Conservation (phyloP, 306 rosid species). For the Datisca glomerata region DNA sequence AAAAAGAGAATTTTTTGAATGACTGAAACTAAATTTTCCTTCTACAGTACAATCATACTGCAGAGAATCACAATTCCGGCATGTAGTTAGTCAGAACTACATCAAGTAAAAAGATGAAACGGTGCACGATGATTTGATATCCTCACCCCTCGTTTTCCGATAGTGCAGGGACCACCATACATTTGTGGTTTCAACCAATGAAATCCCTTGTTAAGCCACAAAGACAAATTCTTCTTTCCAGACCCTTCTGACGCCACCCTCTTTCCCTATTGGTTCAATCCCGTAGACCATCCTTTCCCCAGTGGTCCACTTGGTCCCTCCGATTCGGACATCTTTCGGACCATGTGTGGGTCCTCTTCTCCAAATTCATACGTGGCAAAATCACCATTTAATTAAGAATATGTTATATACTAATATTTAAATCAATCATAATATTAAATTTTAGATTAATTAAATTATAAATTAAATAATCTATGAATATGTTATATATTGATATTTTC, state of each 20-base stretch:
- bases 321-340: no score
- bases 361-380: no score
- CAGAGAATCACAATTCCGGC: no score
- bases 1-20: no score
- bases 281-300: constrained; percentile 12
- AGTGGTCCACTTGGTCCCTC: constrained; percentile 13
- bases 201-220: constrained; percentile 11
- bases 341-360: not conserved
- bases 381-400: no score
- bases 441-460: no score
- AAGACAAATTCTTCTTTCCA: constrained; percentile 7
- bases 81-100: not conserved
- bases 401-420: no score
- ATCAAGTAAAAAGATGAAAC: not conserved
- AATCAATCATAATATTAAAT: no score
- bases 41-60: no score
- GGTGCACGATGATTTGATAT: not conserved
- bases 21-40: no score
- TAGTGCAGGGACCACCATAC: constrained; percentile 15
- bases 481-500: no score
- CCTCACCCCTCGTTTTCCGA: not conserved
- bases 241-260: constrained; percentile 12
- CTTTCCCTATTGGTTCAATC: constrained; percentile 5
- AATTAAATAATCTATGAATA: no score
- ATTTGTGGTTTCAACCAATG: constrained; percentile 6